Conservation (phyloP, 805 yeast species). For the Saccharomycopsis lassenensis region DNA sequence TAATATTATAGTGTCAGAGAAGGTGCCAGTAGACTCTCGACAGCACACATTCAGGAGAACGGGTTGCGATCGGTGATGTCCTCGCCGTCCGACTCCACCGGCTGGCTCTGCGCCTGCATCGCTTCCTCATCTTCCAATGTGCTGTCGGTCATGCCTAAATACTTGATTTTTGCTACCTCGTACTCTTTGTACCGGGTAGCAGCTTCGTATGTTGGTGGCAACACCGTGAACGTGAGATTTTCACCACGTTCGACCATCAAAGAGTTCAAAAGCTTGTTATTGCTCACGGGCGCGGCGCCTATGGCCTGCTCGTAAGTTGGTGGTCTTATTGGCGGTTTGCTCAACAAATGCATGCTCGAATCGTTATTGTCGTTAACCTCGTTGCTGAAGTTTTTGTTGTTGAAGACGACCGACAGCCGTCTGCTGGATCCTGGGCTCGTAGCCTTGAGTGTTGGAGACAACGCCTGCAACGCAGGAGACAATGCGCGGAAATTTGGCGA, state of each 20-base stretch:
- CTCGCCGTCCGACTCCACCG: too few species aligned
- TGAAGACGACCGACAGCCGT: conserved; percentile 2
- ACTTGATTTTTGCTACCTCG: too few species aligned
- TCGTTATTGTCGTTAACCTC: neutral
- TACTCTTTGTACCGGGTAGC: conserved; percentile 6
- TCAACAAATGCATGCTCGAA: conserved; percentile 9
- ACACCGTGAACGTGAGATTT: conserved; percentile 10
- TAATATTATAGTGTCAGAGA: too few species aligned
- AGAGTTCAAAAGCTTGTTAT: conserved; percentile 1
- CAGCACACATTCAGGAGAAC: too few species aligned
- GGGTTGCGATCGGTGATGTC: too few species aligned
- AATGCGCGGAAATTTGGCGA: conserved; percentile 18
- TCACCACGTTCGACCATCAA: conserved; percentile 3
- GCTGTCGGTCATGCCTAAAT: too few species aligned
- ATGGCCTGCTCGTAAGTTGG: conserved; percentile 11
- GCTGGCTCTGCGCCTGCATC: too few species aligned
- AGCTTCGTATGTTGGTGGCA: conserved; percentile 18
- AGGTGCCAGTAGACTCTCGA: too few species aligned
- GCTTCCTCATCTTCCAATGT: too few species aligned
- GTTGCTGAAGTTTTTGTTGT: neutral
- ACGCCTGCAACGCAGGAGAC: conserved; percentile 16
- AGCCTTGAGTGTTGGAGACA: conserved; percentile 8
- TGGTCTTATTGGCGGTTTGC: conserved; percentile 16
- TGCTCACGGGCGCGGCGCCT: neutral
- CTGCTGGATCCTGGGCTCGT: neutral